Conservation (phyloP, 352 stramenopile species). For the Phytophthora meadii region DNA sequence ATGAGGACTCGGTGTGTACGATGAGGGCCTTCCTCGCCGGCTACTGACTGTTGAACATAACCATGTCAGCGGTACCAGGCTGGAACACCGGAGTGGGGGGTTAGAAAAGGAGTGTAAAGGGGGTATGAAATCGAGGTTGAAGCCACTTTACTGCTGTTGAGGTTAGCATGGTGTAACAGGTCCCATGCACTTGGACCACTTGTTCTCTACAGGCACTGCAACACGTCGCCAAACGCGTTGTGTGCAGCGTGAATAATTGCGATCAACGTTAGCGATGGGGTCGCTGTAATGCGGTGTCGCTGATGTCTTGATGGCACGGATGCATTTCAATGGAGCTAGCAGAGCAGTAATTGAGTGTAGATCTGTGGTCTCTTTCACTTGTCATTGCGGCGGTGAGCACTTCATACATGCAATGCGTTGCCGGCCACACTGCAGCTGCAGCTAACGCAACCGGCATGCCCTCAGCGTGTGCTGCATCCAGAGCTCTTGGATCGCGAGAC, state of each 20-base stretch:
- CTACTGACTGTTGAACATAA: too few relatives aligned
- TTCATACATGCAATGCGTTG: neutral
- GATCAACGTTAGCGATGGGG: conserved; percentile 11
- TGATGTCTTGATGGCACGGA: conserved; percentile 5
- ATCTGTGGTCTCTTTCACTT: neutral
- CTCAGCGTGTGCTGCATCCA: neutral
- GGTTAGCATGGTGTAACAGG: conserved; percentile 20
- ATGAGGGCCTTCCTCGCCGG: too few relatives aligned
- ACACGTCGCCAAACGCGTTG: conserved; percentile 4
- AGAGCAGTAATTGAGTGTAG: conserved; percentile 4
- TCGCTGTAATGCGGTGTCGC: conserved; percentile 20
- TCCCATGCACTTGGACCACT: conserved; percentile 12
- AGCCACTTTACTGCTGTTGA: conserved; percentile 16
- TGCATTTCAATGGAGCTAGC: too few relatives aligned
- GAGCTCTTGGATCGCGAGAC: conserved; percentile 6
- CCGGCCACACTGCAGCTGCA: conserved; percentile 3
- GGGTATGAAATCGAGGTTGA: too few relatives aligned
- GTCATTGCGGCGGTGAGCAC: too few relatives aligned
- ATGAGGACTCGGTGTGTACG: too few relatives aligned
- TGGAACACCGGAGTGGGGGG: too few relatives aligned
- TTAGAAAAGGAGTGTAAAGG: too few relatives aligned
- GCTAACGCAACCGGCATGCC: neutral
- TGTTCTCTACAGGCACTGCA: conserved; percentile 22
- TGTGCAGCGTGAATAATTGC: conserved; percentile 10
- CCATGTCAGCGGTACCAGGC: too few relatives aligned